A percentile compares a stretch with the other conserved stretches of the same genome.
Conservation (phyloP, 2,329 filamentous ascomycete species). For the Pyrenochaeta sp. region DNA sequence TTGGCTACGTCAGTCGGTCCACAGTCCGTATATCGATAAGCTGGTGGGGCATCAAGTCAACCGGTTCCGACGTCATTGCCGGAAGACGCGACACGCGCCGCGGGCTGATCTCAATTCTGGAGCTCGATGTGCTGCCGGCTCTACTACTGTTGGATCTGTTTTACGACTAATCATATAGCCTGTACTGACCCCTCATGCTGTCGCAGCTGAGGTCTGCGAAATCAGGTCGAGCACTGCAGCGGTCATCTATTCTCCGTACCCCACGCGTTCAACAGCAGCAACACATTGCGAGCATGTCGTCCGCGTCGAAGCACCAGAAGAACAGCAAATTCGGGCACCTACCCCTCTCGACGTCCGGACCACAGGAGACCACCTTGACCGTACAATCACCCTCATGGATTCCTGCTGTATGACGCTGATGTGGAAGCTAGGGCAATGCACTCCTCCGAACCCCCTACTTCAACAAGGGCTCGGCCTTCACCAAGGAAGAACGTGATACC, state of each 20-base stretch:
- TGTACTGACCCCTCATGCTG: neutral
- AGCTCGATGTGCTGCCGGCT: neutral
- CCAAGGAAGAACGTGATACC: constrained; percentile 69
- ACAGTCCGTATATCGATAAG: no score
- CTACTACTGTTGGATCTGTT: neutral
- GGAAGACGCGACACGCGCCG: no score
- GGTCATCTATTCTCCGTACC: neutral
- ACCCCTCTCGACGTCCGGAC: constrained; percentile 53
- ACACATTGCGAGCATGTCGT: constrained; percentile 17
- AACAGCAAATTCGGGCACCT: constrained; percentile 49
- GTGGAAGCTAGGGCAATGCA: constrained; percentile 47
- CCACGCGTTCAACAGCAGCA: neutral
- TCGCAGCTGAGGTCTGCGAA: neutral
- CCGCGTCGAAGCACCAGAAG: constrained; percentile 28
- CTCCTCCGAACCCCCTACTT: constrained; percentile 73
- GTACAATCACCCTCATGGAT: constrained; percentile 25
- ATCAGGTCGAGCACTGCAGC: neutral
- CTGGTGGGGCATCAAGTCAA: no score
- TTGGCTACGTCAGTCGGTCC: no score
- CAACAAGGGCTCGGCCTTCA: constrained; percentile 86
- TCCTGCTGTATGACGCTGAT: constrained; percentile 4
- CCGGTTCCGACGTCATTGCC: no score
- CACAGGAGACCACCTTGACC: constrained; percentile 50
- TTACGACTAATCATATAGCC: neutral
- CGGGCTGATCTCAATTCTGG: no score